Evolutionary conservation across 1,139 yeast species (phyloP), one percentile per base, ranked within the genome.

Genomic region (Eremothecium coryli): DNA sequence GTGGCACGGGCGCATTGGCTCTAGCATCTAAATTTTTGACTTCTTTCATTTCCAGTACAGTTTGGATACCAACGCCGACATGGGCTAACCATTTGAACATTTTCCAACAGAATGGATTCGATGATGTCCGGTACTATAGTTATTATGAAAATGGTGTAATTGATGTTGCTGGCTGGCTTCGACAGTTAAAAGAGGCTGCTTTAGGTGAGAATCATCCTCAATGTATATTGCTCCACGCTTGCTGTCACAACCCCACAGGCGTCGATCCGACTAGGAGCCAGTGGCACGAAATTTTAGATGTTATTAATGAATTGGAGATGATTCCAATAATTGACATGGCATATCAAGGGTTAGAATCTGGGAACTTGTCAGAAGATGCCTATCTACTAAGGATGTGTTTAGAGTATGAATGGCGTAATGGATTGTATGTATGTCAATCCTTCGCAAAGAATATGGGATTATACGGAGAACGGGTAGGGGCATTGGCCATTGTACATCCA

Each of bases 211-310:
- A 44, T 21, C 21, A 26, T 21, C 43, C 43, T 20, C 68, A 81
- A 12, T 71, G 82, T 41, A 77, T 88, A 23, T 64, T 88, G 37
- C 68, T 88, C 41, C 97, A 88, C 62, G 94, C 95, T 4, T 86
- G 96, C 56, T 93, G 96, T 52, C 97, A 88, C 66, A 88, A 88
- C 62, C 97, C 97, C 26, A 88, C 96, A 10, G 97, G 96, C 22
- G 76, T 88, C 43, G 97, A 88, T 57, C 93, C 93, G 42, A 70
- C 82, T 9, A 61, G 61, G 32, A 82, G 76, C 33, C 88, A 88
- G 56, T 88, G 96, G 96, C 64, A 65, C 40, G 59, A 70, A 50
- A 82, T 88, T 34, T 68, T 78, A 44, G 71, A 73, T 33, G 73
- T 78, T 18, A 57, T 82, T 33, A 62, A 70, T 47, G 58, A 67